Evolutionary conservation across 306 rosid genomes (phyloP).

Genomic region (Fragaria nilgerrensis): DNA sequence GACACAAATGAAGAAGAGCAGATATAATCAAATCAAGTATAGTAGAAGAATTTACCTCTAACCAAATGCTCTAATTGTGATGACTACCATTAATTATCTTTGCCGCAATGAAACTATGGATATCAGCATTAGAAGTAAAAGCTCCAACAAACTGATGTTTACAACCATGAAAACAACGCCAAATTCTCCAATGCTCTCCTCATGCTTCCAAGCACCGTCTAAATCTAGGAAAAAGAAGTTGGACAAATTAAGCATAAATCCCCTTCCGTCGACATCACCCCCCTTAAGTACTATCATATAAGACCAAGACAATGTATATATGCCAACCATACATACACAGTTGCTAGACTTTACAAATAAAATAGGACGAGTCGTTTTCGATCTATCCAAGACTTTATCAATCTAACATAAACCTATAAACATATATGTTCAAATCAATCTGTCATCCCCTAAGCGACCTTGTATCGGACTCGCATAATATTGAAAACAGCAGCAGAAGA

Average conservation of each 20-base stretch:
- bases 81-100: background rate
- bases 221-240: background rate
- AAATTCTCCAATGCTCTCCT: too few species aligned
- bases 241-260: background rate
- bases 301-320: background rate
- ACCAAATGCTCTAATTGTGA: background rate
- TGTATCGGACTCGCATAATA: background rate
- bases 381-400: background rate
- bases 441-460: background rate
- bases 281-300: too few species aligned
- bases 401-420: background rate
- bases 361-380: background rate
- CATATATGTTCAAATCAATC: background rate
- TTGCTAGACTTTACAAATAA: background rate
- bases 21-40: background rate
- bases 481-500: background rate
- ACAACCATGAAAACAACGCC: too few species aligned
- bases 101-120: background rate
- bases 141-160: too few species aligned
- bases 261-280: background rate
- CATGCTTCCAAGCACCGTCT: too few species aligned
- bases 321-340: background rate
- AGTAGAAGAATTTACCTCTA: background rate
- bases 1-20: background rate
- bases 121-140: background rate